Base-by-base conservation (phyloP, 768 basidiomycete genomes). In the Candolleomyces aberdarensis region DNA sequence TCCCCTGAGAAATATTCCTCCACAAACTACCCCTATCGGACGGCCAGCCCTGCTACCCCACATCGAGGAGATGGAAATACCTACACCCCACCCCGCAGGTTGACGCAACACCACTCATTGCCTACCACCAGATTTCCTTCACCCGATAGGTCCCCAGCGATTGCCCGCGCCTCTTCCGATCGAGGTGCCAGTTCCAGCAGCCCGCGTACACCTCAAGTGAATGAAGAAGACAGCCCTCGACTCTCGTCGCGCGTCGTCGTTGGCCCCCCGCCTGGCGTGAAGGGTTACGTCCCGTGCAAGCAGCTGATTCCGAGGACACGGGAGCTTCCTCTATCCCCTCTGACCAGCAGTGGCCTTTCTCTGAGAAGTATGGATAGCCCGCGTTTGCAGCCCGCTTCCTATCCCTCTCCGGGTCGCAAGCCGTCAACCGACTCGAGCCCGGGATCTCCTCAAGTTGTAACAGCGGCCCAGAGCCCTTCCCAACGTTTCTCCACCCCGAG, bases 81-180 rank as follows among this genome's bases (percentile, higher is more conserved):
- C 14, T 41, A 46, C 31, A 29, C 54, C 29, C n/a, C 53, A 19
- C 60, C 53, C 14, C 59, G 26, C n/a, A 14, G 11, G 17, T 13
- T 61, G 17, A 5, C 48, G 3, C 56, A 61, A 14, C 47, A 57
- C 49, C 56, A 51, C 44, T 61, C 60, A 1, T 44, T 56, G 20
- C 60, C 60, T 11, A 20, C 44, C 20, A 57, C 49, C 9, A 31
- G 41, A 22, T 32, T 55, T 22, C 14, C 60, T 20, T 61, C 60
- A 36, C 48, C 55, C 17, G 48, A 51, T 3, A 51, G 17, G 36
- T 20, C 48, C 10, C n/a, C 10, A 40, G 20, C 31, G 6, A n/a
- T 61, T 44, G n/a, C 31, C 15, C 60, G 60, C 15, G 47, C 60
- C 39, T 43, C 46, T 26, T 61, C 60, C 19, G 60, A 61, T 3